Conservation (phyloP, 441 rosid genomes). For the Gossypium schwendimanii region DNA sequence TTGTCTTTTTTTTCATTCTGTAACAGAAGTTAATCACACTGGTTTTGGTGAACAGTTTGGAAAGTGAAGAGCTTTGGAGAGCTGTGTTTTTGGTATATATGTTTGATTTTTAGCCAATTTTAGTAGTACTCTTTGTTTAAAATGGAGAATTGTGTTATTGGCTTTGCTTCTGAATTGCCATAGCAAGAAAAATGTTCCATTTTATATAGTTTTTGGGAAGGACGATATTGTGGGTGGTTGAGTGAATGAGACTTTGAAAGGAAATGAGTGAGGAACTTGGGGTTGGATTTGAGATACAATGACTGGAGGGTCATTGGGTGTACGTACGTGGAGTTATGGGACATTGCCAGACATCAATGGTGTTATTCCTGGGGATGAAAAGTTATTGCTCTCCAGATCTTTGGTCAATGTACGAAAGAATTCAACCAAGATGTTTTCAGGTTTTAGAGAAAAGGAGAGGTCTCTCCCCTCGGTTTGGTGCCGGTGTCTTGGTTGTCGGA, state of each 20-base stretch:
- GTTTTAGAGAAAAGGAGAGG: constrained; percentile 63
- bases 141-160: not conserved
- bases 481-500: constrained; percentile 48
- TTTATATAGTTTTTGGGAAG: not conserved
- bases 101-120: not conserved
- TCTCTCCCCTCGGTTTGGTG: constrained; percentile 41
- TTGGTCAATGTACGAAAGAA: constrained; percentile 27
- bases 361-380: constrained; percentile 5
- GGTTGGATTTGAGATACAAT: constrained; percentile 52
- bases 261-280: constrained; percentile 29
- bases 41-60: not conserved
- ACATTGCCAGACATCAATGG: constrained; percentile 29
- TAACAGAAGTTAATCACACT: constrained; percentile 1
- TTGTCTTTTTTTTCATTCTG: not conserved
- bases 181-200: not conserved
- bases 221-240: not conserved
- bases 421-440: constrained; percentile 40
- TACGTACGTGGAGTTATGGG: constrained; percentile 46
- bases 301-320: constrained; percentile 62
- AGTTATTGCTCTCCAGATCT: constrained; percentile 17
- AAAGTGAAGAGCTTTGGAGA: not conserved
- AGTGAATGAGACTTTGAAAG: constrained; percentile 15
- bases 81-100: not conserved
- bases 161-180: not conserved
- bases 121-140: not conserved